Evolutionary conservation across 1,284 basidiomycete genomes (phyloP).

Genomic region (Irpex sp.): DNA sequence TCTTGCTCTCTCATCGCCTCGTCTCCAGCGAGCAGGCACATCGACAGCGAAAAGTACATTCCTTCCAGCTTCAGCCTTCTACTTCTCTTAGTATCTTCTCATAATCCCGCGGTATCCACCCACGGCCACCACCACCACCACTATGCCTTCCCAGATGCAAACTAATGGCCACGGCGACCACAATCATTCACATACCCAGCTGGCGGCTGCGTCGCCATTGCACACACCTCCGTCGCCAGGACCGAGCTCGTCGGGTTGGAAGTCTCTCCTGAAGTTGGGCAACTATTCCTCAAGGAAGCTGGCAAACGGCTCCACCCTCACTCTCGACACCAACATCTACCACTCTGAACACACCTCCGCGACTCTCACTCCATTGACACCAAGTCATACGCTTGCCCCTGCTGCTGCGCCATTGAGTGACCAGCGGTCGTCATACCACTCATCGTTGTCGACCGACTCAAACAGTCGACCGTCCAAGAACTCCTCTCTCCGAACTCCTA

Average conservation of each 20-base stretch:
- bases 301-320: slow-evolving; percentile 27
- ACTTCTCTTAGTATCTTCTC: slow-evolving; percentile 5
- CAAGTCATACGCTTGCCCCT: slow-evolving; percentile 48
- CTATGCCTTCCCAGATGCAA: slow-evolving; percentile 13
- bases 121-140: slow-evolving; percentile 1
- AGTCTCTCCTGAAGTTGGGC: slow-evolving; percentile 56
- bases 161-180: slow-evolving; percentile 14
- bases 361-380: slow-evolving; percentile 36
- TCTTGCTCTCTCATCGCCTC: background rate
- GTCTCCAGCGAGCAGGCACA: slow-evolving; percentile 1
- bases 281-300: slow-evolving; percentile 47
- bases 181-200: slow-evolving; percentile 2
- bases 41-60: slow-evolving; percentile 10
- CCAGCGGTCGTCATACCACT: slow-evolving; percentile 67
- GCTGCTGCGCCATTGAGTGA: slow-evolving; percentile 42
- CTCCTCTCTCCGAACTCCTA: slow-evolving; percentile 23
- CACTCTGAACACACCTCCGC: slow-evolving; percentile 29
- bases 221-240: slow-evolving; percentile 9
- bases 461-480: slow-evolving; percentile 34
- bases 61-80: background rate
- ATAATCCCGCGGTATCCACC: slow-evolving; percentile 7
- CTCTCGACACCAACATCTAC: slow-evolving; percentile 35
- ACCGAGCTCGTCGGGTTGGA: slow-evolving; percentile 39
- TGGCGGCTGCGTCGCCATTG: background rate
- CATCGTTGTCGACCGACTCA: slow-evolving; percentile 68